phyloP scores from a whole-genome alignment of 2,329 filamentous ascomycete species.

The Apiospora kogelbergensis region DNA sequence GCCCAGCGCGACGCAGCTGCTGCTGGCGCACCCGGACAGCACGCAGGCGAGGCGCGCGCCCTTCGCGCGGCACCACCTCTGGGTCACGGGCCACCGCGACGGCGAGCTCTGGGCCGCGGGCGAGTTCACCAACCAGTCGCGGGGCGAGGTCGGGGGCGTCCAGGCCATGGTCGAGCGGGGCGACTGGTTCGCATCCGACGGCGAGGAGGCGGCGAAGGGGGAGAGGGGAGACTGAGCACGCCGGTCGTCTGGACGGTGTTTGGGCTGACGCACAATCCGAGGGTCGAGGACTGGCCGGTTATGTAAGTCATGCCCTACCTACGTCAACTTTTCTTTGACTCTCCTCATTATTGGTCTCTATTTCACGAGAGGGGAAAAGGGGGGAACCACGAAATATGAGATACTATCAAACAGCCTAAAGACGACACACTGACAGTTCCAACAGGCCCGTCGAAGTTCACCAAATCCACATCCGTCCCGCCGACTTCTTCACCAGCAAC shows the following conservation, averaged over 20 bases:
- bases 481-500: constrained; percentile 48
- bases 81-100: constrained; percentile 50
- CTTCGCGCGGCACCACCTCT: constrained; percentile 47
- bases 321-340: background rate
- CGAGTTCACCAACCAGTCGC: constrained; percentile 52
- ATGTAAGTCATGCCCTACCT: constrained; percentile 42
- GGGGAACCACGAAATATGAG: background rate
- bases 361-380: background rate
- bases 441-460: constrained; percentile 48
- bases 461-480: constrained; percentile 44
- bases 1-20: constrained; percentile 44
- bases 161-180: constrained; percentile 45
- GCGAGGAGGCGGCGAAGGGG: constrained; percentile 16
- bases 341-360: no score
- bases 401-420: no score
- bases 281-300: constrained; percentile 51
- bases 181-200: constrained; percentile 45
- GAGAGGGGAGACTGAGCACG: constrained; percentile 42
- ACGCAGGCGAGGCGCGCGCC: constrained; percentile 42
- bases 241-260: constrained; percentile 54
- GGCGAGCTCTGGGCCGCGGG: constrained; percentile 52
- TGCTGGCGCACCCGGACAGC: constrained; percentile 46
- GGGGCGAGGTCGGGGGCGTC: constrained; percentile 42
- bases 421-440: no score
- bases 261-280: constrained; percentile 48